These are phyloP conservation scores for Coemansia sp. DNA, from an alignment of 192 early-diverging fungal genomes.

Conservation along the genomic window DNA sequence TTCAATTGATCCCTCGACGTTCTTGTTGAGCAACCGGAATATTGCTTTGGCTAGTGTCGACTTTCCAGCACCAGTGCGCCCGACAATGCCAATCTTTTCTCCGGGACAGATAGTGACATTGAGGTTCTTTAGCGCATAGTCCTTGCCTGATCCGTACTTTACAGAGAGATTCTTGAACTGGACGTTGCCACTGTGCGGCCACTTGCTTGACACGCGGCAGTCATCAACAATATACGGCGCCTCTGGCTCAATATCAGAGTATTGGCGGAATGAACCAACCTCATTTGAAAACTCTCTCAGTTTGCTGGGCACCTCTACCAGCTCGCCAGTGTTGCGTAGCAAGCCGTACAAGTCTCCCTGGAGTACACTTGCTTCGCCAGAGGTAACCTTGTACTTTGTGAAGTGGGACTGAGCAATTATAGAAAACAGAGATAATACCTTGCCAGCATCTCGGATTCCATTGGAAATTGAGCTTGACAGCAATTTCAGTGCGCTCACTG, in stretches of 20 bases:
- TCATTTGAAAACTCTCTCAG: background rate
- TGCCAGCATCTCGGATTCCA: conserved; percentile 51
- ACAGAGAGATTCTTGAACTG: conserved; percentile 60
- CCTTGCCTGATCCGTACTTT: conserved; percentile 58
- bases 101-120: conserved; percentile 61
- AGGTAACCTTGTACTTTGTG: background rate
- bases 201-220: conserved; percentile 44
- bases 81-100: conserved; percentile 69
- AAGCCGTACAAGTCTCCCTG: background rate
- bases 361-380: background rate
- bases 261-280: conserved; percentile 60
- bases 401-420: conserved; percentile 23
- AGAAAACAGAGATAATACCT: conserved; percentile 1
- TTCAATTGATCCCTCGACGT: conserved; percentile 55
- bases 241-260: conserved; percentile 54
- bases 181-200: conserved; percentile 67
- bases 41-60: conserved; percentile 62
- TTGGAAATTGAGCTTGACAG: conserved; percentile 58
- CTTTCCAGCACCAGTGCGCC: conserved; percentile 79
- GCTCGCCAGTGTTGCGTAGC: background rate
- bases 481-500: conserved; percentile 59
- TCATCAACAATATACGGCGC: conserved; percentile 34
- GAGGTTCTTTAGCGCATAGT: conserved; percentile 64
- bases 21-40: conserved; percentile 66
- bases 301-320: background rate